These are phyloP conservation scores for Buxus sempervirens DNA, from an alignment of 164 flowering plant species.

Conservation along the genomic window DNA sequence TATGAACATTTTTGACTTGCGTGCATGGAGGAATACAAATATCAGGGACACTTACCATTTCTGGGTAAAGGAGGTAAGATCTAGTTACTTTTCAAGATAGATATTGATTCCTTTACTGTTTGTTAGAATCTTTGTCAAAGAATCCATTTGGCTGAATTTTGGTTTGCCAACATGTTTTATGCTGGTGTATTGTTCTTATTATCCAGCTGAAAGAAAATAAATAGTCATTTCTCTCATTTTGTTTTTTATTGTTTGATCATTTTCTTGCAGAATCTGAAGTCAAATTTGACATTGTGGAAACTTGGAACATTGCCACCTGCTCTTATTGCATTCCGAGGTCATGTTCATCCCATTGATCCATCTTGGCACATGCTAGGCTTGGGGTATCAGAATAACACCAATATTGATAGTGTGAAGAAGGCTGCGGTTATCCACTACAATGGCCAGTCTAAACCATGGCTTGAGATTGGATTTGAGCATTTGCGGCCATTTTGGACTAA, in stretches of 20 bases:
- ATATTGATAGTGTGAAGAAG: constrained; percentile 58
- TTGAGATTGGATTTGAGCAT: constrained; percentile 87
- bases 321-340: constrained; percentile 83
- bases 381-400: constrained; percentile 91
- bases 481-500: constrained; percentile 96
- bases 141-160: not conserved
- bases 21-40: constrained; percentile 84
- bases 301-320: constrained; percentile 99
- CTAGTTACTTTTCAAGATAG: not conserved
- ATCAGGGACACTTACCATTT: constrained; percentile 85
- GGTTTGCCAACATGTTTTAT: not conserved
- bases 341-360: constrained; percentile 90
- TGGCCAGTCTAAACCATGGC: constrained; percentile 97
- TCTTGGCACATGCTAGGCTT: constrained; percentile 98
- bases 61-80: constrained; percentile 88
- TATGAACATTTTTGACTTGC: constrained; percentile 92
- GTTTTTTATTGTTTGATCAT: not conserved
- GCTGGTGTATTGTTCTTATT: too few species aligned
- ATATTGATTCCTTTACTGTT: not conserved
- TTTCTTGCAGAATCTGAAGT: constrained; percentile 71
- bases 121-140: not conserved
- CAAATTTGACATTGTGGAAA: constrained; percentile 88
- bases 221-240: not conserved
- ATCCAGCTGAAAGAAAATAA: not conserved
- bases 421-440: constrained; percentile 98